Conservation (phyloP, 192 early-diverging fungal genomes). For the Podila verticillata region DNA sequence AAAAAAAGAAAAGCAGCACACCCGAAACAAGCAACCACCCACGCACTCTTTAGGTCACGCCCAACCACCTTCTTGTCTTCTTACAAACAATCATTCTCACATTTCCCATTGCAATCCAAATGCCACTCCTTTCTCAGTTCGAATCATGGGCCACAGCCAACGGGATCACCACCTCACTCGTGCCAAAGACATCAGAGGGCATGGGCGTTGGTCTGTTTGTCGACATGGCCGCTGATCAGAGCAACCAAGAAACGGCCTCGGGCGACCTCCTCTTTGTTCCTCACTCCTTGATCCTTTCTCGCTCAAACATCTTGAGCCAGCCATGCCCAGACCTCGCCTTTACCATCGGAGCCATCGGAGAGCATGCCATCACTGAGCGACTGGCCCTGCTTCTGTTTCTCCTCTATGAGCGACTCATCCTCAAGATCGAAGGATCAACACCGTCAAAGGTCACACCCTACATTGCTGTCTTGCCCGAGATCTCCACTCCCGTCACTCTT, state of each 20-base stretch:
- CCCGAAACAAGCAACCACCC: neutral
- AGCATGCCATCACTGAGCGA: conserved; percentile 33
- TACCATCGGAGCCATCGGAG: conserved; percentile 9
- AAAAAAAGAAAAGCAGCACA: neutral
- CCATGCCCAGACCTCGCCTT: neutral
- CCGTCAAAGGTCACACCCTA: conserved; percentile 59
- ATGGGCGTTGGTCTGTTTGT: conserved; percentile 41
- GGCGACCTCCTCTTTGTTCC: conserved; percentile 38
- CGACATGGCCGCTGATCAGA: neutral
- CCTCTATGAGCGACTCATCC: conserved; percentile 37
- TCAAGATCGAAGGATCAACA: neutral
- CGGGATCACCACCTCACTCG: neutral
- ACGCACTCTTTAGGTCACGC: neutral
- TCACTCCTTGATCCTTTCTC: conserved; percentile 7
- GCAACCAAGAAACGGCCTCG: neutral
- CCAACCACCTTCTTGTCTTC: neutral
- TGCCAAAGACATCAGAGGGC: conserved; percentile 21
- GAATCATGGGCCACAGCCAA: conserved; percentile 9
- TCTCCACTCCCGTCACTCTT: conserved; percentile 52
- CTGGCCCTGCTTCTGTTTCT: conserved; percentile 55
- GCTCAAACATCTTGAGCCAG: conserved; percentile 6
- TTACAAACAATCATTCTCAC: neutral
- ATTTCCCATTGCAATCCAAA: neutral
- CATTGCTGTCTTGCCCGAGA: conserved; percentile 63
- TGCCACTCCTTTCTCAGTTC: conserved; percentile 6